A percentile compares a stretch with the other conserved stretches of the same genome.
These are phyloP conservation scores for Colletotrichum tabaci DNA, from an alignment of 2,329 filamentous ascomycete genomes.

Conservation along the genomic window DNA sequence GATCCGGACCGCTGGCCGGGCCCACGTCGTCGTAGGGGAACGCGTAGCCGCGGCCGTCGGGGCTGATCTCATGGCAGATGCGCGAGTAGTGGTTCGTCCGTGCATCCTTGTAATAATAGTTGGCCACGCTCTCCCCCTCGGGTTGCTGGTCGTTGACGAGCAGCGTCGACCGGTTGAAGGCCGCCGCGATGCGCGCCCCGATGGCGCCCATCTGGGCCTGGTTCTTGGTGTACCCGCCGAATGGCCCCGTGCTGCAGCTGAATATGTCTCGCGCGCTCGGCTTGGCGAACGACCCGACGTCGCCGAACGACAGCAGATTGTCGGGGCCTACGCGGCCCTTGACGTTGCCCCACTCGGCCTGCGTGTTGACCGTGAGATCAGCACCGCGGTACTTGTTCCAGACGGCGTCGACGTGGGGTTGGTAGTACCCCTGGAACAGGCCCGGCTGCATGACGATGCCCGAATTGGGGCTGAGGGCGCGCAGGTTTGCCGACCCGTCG, in stretches of 20 bases:
- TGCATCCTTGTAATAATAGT: conserved; percentile 71
- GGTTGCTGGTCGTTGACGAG: conserved; percentile 67
- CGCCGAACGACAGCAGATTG: conserved; percentile 57
- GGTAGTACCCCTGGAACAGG: conserved; percentile 67
- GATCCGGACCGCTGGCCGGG: conserved; percentile 67
- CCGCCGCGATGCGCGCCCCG: conserved; percentile 81
- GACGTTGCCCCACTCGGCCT: conserved; percentile 65
- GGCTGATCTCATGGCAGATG: conserved; percentile 73
- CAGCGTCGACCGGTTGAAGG: conserved; percentile 82
- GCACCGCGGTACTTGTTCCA: conserved; percentile 64
- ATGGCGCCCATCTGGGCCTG: conserved; percentile 71
- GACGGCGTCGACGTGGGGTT: conserved; percentile 64
- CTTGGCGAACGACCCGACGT: conserved; percentile 58
- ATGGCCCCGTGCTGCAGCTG: conserved; percentile 70
- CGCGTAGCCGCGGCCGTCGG: conserved; percentile 75
- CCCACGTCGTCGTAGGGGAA: conserved; percentile 81
- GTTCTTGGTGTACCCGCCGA: conserved; percentile 59
- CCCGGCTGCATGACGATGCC: conserved; percentile 59
- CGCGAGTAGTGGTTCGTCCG: conserved; percentile 78
- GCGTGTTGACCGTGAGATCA: conserved; percentile 68
- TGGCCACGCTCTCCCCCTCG: conserved; percentile 61
- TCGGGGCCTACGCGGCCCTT: conserved; percentile 57
- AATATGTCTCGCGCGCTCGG: conserved; percentile 67
- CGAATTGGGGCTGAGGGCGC: conserved; percentile 68
- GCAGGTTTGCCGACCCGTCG: conserved; percentile 57